Percentiles rank a stretch among this genome's conserved stretches.
phyloP scores from a whole-genome alignment of 2,329 filamentous ascomycete species.

The Penicillium frequentans region DNA sequence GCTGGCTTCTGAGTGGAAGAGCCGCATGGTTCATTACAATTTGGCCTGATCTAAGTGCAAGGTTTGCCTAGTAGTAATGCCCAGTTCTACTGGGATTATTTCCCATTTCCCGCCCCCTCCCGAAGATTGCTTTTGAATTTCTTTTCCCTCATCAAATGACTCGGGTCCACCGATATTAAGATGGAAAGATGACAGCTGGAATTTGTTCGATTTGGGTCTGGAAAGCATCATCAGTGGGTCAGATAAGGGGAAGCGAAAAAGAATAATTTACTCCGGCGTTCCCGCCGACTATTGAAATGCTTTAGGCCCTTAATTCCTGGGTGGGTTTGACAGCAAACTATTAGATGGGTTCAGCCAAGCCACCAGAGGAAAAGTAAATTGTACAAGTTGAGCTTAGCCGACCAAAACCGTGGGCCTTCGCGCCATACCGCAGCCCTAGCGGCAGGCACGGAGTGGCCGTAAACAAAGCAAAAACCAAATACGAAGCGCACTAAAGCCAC shows the following conservation, averaged over 20 bases:
- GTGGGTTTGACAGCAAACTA: neutral
- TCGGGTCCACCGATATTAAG: neutral
- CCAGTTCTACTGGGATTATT: neutral
- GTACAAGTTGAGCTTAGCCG: neutral
- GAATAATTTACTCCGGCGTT: neutral
- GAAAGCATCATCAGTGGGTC: slow-evolving; percentile 1
- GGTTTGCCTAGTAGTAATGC: too few relatives aligned
- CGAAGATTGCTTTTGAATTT: too few relatives aligned
- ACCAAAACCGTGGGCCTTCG: neutral
- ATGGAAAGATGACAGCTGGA: neutral
- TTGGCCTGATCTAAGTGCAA: neutral
- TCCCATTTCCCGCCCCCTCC: too few relatives aligned
- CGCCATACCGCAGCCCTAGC: slow-evolving; percentile 14
- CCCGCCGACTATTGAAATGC: neutral
- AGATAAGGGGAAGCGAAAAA: neutral
- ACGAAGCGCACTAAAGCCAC: slow-evolving; percentile 8
- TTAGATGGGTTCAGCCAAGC: neutral
- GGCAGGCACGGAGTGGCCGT: slow-evolving; percentile 14
- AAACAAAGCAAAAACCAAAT: neutral
- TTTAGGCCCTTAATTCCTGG: neutral
- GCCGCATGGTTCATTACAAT: slow-evolving; percentile 4
- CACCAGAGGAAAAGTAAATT: neutral
- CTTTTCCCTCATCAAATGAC: neutral
- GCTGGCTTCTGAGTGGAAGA: neutral
- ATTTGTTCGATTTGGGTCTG: slow-evolving; percentile 2